Evolutionary conservation across 495 filamentous ascomycete genomes (phyloP), one percentile per base, ranked within the genome.

Genomic region (Lepidopterella palustris): DNA sequence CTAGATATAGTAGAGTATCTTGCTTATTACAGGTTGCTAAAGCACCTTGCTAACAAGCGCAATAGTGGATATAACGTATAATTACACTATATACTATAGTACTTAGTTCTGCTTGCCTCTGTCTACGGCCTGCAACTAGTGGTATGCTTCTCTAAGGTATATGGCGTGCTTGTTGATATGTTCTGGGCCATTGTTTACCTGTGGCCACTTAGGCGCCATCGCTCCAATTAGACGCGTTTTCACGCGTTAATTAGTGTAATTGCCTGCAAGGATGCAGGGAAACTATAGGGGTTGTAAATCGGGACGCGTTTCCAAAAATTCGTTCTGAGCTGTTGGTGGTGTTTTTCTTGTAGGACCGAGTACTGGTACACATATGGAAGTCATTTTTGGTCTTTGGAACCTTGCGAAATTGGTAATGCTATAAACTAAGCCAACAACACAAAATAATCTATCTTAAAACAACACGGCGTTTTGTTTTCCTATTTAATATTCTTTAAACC

Each of bases 121-220:
- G 45, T 47, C 45, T 47, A 47, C 45, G 45, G 45, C 45, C 45
- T 47, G 45, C 18, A 47, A 18, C 45, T 47, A 18, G 45, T 47
- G 6, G 45, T 18, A 47, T 47, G 45, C 45, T 47, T 47, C 45
- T 47, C 45, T 47, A 18, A 47, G 45, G 45, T 47, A 47, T 47
- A 18, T 47, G 45, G 45, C 45, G 45, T 47, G 45, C 45, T 47
- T 18, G 45, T 47, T 47, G 45, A 47, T 47, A 18, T 47, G 45
- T 47, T 47, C 45, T 47, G 45, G 45, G 45, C 45, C 45, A 47
- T 47, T 47, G 45, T 47, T 47, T 47, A 47, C 45, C 45, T 47
- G 45, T 47, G 45, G 45, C 45, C 45, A 47, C 45, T 47, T 5
- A 47, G 45, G 45, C 45, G 45, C 45, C 45, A 47, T 47, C 45